Percentiles rank a stretch among this genome's conserved stretches.
Evolutionary conservation across 257 asterid species (phyloP).

Genomic region (Dorcoceras hygrometricum): DNA sequence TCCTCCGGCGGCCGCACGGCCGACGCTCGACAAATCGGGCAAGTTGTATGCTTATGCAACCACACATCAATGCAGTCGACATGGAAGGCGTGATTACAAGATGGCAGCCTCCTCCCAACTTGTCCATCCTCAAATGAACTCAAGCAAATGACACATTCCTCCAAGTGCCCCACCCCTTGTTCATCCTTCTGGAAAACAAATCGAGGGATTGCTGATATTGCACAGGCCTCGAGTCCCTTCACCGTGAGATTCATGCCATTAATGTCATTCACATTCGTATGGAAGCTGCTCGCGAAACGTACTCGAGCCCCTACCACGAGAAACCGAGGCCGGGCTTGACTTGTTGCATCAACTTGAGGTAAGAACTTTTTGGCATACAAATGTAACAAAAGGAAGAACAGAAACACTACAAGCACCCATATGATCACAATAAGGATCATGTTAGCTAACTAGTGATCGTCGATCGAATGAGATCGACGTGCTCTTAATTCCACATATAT

Average conservation of each 20-base stretch:
- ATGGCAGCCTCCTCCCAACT: not conserved
- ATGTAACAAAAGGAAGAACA: not conserved
- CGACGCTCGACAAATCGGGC: conserved; percentile 65
- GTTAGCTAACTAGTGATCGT: not conserved
- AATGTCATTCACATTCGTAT: not conserved
- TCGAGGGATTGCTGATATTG: not conserved
- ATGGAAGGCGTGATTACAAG: conserved; percentile 27
- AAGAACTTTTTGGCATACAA: not conserved
- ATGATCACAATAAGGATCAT: not conserved
- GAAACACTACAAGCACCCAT: not conserved
- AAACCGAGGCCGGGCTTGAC: not conserved
- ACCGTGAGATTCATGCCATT: not conserved
- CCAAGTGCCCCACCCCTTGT: not conserved
- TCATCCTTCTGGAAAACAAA: not conserved
- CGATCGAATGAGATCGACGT: not conserved
- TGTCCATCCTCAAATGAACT: not conserved
- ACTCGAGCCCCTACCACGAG: not conserved
- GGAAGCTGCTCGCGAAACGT: not conserved
- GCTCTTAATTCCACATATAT: not conserved
- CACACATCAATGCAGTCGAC: conserved; percentile 79
- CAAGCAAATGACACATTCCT: not conserved
- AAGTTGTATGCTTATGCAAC: conserved; percentile 77
- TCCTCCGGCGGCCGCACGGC: not conserved
- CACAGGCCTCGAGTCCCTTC: not conserved
- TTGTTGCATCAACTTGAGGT: not conserved